phyloP scores from a whole-genome alignment of 805 yeast genomes.

The Candida bentonensis region DNA sequence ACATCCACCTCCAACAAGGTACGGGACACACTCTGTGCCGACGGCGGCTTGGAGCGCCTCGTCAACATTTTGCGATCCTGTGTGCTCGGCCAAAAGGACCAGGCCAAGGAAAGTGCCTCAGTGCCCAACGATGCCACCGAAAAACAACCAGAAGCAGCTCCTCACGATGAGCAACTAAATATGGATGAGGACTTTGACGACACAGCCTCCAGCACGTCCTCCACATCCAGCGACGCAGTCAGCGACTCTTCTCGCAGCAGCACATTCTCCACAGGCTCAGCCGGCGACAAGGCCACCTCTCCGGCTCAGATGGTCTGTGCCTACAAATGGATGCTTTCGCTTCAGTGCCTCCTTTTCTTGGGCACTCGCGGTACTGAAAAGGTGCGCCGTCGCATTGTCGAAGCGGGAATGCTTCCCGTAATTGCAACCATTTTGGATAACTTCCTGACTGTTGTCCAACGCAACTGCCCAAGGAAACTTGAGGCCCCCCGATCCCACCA shows the following conservation, averaged over 20 bases:
- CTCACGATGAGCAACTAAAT: conserved; percentile 3
- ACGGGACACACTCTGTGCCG: conserved; percentile 74
- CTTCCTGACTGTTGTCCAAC: conserved; percentile 32
- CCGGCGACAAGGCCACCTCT: not conserved
- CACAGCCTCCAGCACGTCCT: not conserved
- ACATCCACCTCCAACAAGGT: conserved; percentile 80
- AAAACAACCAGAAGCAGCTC: not conserved
- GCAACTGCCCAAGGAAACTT: conserved; percentile 2
- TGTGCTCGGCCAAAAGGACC: conserved; percentile 41
- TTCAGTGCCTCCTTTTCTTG: conserved; percentile 80
- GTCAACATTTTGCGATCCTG: conserved; percentile 50
- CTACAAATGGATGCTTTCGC: conserved; percentile 94
- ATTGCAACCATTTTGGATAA: conserved; percentile 87
- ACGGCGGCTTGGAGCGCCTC: conserved; percentile 85
- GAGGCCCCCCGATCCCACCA: not conserved
- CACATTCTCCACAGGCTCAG: not conserved
- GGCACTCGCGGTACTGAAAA: conserved; percentile 89
- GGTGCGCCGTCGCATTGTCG: conserved; percentile 73
- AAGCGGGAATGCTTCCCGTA: conserved; percentile 84
- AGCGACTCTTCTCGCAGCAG: not conserved
- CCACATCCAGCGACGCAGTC: conserved; percentile 16
- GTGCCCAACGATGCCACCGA: not conserved
- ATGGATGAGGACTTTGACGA: not conserved
- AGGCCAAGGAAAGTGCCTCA: conserved; percentile 14
- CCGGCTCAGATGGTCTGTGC: conserved; percentile 31